Conservation (phyloP, 495 filamentous ascomycete species). For the Tuber magnatum region DNA sequence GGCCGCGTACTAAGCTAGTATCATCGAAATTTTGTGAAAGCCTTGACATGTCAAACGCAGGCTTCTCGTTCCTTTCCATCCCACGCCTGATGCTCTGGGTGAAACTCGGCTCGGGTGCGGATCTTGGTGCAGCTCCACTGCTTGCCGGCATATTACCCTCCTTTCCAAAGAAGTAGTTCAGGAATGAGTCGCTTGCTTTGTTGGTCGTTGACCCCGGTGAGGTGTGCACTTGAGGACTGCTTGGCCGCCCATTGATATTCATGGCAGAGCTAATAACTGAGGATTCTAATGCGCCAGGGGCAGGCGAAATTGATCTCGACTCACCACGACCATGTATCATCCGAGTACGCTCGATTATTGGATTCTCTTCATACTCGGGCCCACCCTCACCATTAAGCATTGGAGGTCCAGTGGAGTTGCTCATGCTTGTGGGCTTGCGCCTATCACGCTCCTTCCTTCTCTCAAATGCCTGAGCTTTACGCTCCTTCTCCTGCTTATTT, state of each 20-base stretch:
- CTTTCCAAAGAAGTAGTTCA: constrained; percentile 98
- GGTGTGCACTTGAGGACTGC: constrained; percentile 36
- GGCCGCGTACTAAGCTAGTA: constrained; percentile 35
- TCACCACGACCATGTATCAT: constrained; percentile 33
- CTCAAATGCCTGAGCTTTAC: constrained; percentile 68
- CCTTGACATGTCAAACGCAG: constrained; percentile 26
- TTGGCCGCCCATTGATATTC: constrained; percentile 43
- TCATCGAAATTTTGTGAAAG: constrained; percentile 40
- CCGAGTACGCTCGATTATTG: constrained; percentile 32
- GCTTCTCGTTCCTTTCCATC: constrained; percentile 50
- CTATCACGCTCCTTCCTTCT: constrained; percentile 78
- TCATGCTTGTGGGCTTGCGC: constrained; percentile 47
- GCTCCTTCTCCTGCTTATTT: constrained; percentile 86
- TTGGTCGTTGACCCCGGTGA: constrained; percentile 42
- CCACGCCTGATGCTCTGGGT: constrained; percentile 73
- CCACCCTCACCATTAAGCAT: constrained; percentile 63
- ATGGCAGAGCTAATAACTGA: constrained; percentile 35
- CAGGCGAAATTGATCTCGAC: constrained; percentile 39
- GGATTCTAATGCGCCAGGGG: constrained; percentile 34
- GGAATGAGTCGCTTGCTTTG: constrained; percentile 71
- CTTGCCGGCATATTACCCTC: constrained; percentile 52
- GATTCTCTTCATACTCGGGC: constrained; percentile 67
- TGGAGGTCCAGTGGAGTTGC: constrained; percentile 25
- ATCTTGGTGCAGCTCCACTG: constrained; percentile 31
- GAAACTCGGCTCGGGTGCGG: constrained; percentile 62